Conservation (phyloP, 345 rosid species). For the Populus alba region DNA sequence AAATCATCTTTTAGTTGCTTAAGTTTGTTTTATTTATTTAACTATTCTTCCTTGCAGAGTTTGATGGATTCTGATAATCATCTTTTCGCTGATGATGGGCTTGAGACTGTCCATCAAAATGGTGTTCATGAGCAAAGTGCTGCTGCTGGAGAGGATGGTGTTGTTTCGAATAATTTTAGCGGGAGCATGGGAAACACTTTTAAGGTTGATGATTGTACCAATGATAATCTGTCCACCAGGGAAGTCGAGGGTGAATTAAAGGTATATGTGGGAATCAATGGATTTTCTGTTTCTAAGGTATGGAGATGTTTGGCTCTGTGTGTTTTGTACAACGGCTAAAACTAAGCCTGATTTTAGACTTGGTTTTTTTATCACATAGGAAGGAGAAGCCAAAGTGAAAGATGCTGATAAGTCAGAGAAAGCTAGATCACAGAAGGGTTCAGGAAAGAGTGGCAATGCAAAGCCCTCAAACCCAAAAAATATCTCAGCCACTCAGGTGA, state of each 20-base stretch:
- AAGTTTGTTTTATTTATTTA: background rate
- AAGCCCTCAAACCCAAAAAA: slow-evolving; percentile 43
- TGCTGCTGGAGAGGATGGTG: slow-evolving; percentile 32
- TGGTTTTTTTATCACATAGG: slow-evolving; percentile 31
- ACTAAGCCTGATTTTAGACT: slow-evolving; percentile 4
- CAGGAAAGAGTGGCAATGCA: slow-evolving; percentile 48
- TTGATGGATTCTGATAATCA: slow-evolving; percentile 54
- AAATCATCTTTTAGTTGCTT: background rate
- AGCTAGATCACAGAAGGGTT: slow-evolving; percentile 39
- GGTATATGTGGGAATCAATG: slow-evolving; percentile 29
- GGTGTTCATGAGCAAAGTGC: slow-evolving; percentile 42
- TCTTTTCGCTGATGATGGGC: slow-evolving; percentile 34
- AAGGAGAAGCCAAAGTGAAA: slow-evolving; percentile 40
- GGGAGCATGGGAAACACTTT: slow-evolving; percentile 9
- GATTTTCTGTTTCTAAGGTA: slow-evolving; percentile 44
- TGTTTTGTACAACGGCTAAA: background rate
- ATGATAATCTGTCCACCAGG: slow-evolving; percentile 10
- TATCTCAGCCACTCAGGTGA: slow-evolving; percentile 38
- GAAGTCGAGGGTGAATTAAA: slow-evolving; percentile 25
- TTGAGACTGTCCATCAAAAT: slow-evolving; percentile 49
- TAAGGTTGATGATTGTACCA: slow-evolving; percentile 35
- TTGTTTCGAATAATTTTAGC: slow-evolving; percentile 25
- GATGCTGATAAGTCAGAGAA: slow-evolving; percentile 31
- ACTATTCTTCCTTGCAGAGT: slow-evolving; percentile 7
- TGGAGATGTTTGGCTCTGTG: slow-evolving; percentile 12